Evolutionary conservation across 306 rosid genomes (phyloP).

Genomic region (Canavalia gladiata): DNA sequence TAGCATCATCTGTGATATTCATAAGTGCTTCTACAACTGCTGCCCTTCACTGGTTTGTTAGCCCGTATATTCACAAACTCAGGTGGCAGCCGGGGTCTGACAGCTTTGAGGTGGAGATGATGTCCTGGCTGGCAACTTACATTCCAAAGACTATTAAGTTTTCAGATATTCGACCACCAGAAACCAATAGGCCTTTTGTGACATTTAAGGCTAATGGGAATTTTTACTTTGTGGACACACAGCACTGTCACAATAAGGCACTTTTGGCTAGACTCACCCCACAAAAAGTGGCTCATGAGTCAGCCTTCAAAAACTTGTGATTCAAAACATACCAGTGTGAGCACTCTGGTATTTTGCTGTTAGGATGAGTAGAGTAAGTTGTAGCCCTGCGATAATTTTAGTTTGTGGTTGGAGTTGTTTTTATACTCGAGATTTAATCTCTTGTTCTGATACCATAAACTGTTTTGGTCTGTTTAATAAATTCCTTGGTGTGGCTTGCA

Average conservation of each 20-base stretch:
- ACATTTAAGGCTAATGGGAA: slow-evolving; percentile 80
- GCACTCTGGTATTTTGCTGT: slow-evolving; percentile 19
- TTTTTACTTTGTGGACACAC: slow-evolving; percentile 79
- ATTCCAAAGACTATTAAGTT: slow-evolving; percentile 70
- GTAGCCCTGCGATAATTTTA: slow-evolving; percentile 27
- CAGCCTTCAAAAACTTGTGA: slow-evolving; percentile 75
- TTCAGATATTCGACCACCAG: slow-evolving; percentile 74
- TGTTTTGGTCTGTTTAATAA: slow-evolving; percentile 38
- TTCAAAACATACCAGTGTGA: slow-evolving; percentile 36
- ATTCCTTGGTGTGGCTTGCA: slow-evolving; percentile 38
- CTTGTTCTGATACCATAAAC: slow-evolving; percentile 45
- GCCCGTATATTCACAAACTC: slow-evolving; percentile 85
- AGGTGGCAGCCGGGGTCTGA: slow-evolving; percentile 92
- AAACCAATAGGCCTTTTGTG: slow-evolving; percentile 87
- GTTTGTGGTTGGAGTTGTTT: slow-evolving; percentile 36
- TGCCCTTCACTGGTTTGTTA: slow-evolving; percentile 88
- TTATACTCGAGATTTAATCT: slow-evolving; percentile 6
- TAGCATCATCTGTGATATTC: slow-evolving; percentile 85
- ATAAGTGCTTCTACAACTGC: slow-evolving; percentile 78
- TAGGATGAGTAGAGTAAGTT: slow-evolving; percentile 11
- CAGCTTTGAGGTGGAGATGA: slow-evolving; percentile 81
- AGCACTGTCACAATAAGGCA: slow-evolving; percentile 89
- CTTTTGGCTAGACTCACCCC: slow-evolving; percentile 83
- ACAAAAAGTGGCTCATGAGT: slow-evolving; percentile 60
- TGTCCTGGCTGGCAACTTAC: slow-evolving; percentile 80